These are phyloP conservation scores for Neospora caninum DNA, from an alignment of 169 alveolate genomes.

Conservation along the genomic window DNA sequence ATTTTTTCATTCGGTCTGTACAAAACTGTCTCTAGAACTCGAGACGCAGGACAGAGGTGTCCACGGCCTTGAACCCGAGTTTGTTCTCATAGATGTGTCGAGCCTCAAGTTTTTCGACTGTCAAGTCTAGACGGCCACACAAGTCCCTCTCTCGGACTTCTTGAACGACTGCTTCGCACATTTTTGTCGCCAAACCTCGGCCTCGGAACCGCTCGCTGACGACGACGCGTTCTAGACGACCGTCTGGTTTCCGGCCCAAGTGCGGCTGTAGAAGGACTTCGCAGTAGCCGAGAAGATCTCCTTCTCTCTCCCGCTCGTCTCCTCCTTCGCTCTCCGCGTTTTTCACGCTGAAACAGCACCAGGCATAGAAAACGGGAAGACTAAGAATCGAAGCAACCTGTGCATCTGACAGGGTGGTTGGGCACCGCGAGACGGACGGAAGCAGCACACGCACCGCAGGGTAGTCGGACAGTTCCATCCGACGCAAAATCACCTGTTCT, in stretches of 20 bases:
- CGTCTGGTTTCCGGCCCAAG: conserved; percentile 60
- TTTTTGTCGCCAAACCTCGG: conserved; percentile 34
- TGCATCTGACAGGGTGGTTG: conserved; percentile 5
- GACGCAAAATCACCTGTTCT: conserved; percentile 16
- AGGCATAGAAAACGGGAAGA: conserved; percentile 39
- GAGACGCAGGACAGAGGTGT: background rate
- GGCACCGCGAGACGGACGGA: conserved; percentile 62
- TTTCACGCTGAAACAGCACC: conserved; percentile 57
- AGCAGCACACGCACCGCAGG: conserved; percentile 45
- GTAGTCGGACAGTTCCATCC: conserved; percentile 55
- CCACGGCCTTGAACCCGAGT: conserved; percentile 5
- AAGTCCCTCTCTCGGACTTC: background rate
- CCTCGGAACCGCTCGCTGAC: conserved; percentile 47
- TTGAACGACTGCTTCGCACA: conserved; percentile 43
- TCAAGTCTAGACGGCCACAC: conserved; percentile 57
- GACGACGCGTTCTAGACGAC: conserved; percentile 64
- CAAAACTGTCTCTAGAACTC: background rate
- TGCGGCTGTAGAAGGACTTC: conserved; percentile 63
- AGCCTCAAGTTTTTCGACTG: conserved; percentile 63
- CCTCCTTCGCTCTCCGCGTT: background rate
- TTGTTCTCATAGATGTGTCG: conserved; percentile 47
- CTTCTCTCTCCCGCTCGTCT: background rate
- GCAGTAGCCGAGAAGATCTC: conserved; percentile 48
- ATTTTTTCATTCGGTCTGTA: too few relatives aligned
- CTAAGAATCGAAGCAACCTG: background rate